Percentiles rank a stretch among this genome's conserved stretches.
phyloP scores from a whole-genome alignment of 208 protist species.

The Herpetomonas tarakana region DNA sequence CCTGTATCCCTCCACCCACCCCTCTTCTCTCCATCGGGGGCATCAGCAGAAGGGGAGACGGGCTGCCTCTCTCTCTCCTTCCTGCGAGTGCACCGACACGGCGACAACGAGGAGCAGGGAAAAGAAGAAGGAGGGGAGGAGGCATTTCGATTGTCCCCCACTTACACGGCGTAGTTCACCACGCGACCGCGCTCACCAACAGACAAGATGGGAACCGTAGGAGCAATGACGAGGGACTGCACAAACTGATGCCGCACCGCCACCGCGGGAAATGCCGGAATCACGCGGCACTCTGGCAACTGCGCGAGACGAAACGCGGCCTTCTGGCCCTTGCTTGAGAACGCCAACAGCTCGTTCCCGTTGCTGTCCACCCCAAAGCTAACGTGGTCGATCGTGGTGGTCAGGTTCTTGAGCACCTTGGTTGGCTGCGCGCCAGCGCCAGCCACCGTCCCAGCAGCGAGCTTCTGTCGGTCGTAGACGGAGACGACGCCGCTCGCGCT shows the following conservation, averaged over 20 bases:
- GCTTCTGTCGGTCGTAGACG: conserved; percentile 34
- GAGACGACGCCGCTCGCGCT: conserved; percentile 74
- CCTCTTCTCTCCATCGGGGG: no score
- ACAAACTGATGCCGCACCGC: conserved; percentile 66
- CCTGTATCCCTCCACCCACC: no score
- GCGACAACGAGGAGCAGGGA: no score
- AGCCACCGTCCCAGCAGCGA: no score
- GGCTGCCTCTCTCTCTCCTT: no score
- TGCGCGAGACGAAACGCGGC: conserved; percentile 71
- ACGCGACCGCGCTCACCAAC: conserved; percentile 84
- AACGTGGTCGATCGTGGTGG: conserved; percentile 55
- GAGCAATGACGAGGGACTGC: conserved; percentile 60
- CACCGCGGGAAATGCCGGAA: conserved; percentile 78
- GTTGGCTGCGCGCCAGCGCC: conserved; percentile 19
- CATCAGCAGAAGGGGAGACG: no score
- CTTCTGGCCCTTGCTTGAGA: conserved; percentile 69
- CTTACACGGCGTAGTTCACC: conserved; percentile 83
- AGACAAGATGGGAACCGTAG: conserved; percentile 73
- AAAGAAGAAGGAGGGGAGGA: no score
- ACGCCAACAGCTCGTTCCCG: conserved; percentile 56
- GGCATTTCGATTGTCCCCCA: no score
- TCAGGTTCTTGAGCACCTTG: conserved; percentile 73
- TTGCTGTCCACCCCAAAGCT: conserved; percentile 58
- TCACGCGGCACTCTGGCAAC: conserved; percentile 60
- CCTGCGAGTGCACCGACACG: no score